Base-by-base conservation (phyloP, 2,329 filamentous ascomycete genomes). In the Amylocarpus encephaloides region DNA sequence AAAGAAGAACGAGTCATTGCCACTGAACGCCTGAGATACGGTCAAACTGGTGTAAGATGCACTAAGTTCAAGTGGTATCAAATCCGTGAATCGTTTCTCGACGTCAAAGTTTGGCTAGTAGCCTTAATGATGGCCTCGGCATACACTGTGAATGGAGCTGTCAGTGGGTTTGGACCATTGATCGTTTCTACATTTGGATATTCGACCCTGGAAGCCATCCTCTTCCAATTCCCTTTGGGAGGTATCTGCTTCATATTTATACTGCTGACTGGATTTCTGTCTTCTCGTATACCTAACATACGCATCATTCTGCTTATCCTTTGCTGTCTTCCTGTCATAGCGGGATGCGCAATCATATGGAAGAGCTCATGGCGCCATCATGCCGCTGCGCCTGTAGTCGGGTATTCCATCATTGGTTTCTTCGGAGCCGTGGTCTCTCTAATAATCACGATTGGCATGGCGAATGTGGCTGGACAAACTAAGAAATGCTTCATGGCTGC, bases 401-500 rank as follows among this genome's bases (percentile, higher is more conserved):
- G 85, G 0, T 90, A 88, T 64, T 80, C 81, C 0, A 75, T 90
- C 33, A 85, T 83, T 1, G 85, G 85, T 0, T 86, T 83, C 56
- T 89, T 88, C 56, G 85, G 84, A 0, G 81, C 79, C 0, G 83
- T 86, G 0, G 85, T 86, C 0, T 83, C 79, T 39, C 69, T 79
- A n/a, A 74, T 76, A 2, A 78, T 82, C 38, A 73, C 72, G 0
- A 62, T 80, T 2, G 77, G 76, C 0, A 79, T 79, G 73, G 78
- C 79, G 10, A 90, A 90, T 56, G 83, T 89, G 0, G 85, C 85
- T 0, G 86, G 86, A 0, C 78, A 85, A 19, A 89, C 85, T 0
- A 90, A 90, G 70, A 89, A 89, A 72, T 85, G 81, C 55, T 82
- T 85, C 60, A 88, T 86, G 74, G 83, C 85, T 0, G 81, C 82